Base-by-base conservation (phyloP, 176 grass and related monocot species). In the Olyra latifolia region DNA sequence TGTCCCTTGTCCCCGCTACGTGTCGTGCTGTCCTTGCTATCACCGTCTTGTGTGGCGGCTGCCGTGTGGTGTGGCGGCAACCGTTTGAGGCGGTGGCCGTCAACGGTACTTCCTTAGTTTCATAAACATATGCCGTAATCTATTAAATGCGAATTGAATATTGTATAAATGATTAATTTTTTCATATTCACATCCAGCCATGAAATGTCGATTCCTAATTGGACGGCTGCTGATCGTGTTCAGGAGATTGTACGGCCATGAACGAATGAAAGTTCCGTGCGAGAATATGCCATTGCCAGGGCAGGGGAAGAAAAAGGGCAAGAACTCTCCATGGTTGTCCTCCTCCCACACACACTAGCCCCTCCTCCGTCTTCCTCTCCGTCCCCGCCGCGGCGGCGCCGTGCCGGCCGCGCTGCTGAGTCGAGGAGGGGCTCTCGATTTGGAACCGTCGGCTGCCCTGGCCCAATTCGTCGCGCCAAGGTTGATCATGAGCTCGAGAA, bases 401-500 rank as follows among this genome's bases (percentile, higher is more conserved):
- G 39, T 41, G 39, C 48, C 49, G 67, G 13, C 5, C 72, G 44
- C 72, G 39, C 22, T 11, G 22, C 39, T 60, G 22, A 27, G 7
- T 19, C 22, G 72, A 42, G 38, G 42, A 24, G 22, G 8, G 39
- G 12, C 28, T 60, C 55, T 42, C 60, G 39, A 76, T 76, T 24
- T 27, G 73, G 23, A 76, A 27, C 20, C 9, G 38, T 7, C 54
- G 24, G 73, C 39, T 55, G 62, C 45, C 10, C 42, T 23, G 65
- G 45, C 8, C 48, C 23, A 20, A 2, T 42, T 42, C 22, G 32
- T 56, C 10, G 29, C 22, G 16, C 50, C 6, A 6, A 67, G 56
- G 64, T 67, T 29, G 65, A 82, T 71, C 43, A 87, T 87, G 85
- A 82, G 72, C 72, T 54, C 85, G 48, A 87, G 65, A 57, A 82